Evolutionary conservation across 345 rosid species (phyloP), one percentile per base, ranked within the genome.

Genomic region (Salix exigua): DNA sequence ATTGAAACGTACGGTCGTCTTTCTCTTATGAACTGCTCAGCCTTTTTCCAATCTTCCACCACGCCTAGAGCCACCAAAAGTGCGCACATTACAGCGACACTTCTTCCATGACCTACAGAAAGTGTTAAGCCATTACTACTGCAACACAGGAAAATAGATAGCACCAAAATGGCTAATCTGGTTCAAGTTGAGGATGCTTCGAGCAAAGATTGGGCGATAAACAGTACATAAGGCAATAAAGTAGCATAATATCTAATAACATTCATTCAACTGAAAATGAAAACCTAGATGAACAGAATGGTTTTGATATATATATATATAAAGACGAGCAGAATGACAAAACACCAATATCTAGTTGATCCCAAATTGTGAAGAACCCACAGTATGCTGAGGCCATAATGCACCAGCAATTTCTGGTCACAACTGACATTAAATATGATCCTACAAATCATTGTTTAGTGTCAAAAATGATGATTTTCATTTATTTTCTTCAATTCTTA

Each of bases 51-150:
- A 53, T 91, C 89, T 74, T 87, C 91, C 21, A 81, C 88, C 33
- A 89, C 62, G 14, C 83, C 89, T 67, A 91, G 77, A 37, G 87
- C 90, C 84, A 91, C 91, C 37, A 91, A 66, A 50, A 91, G 62
- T 5, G 96, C 96, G 67, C 92, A 91, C 68, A 70, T 75, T 74
- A 91, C 91, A 2, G 92, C 92, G 46, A 88, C 93, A 67, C 96
- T 91, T 83, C 96, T 86, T 76, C 96, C 96, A 77, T 88, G 96
- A 82, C 96, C 96, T 89, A 65, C 14, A 79, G 35, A 18, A 72
- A 75, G 23, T 44, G 74, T 66, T 12, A 62, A 31, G 38, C 26
- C 18, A 60, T 26, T 53, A 38, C 17, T 23, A 13, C 30, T 40
- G 4, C 19, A 16, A 11, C 33, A 48, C 18, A 46, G 8, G 25